Base-by-base conservation (phyloP, 768 basidiomycete genomes). In the Gelatoporia subvermispora region DNA sequence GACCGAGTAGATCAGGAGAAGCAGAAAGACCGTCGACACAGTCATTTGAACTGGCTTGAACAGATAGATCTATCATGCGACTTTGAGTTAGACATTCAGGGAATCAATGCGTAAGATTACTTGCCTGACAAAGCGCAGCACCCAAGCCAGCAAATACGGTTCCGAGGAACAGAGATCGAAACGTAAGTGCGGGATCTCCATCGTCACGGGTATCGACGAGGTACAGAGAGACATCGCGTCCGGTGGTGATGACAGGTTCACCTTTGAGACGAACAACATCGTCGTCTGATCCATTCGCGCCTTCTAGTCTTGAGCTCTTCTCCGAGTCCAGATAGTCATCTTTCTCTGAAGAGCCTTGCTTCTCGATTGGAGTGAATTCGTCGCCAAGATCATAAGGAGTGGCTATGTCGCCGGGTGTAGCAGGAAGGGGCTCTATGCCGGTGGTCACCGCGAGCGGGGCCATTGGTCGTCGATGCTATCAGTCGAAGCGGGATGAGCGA, bases 191-290 rank as follows among this genome's bases (percentile, higher is more conserved):
- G 16, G 68, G 64, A 44, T 81, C 81, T 11, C 72, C 76, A 55
- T 82, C 80, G 60, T 84, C 82, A 21, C 79, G 71, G 18, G 75
- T 38, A 56, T 81, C 79, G 49, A 82, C 69, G n/a, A 75, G 72
- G 52, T 72, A 79, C 24, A 68, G 68, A 1, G 79, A 79, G 47
- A 81, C 77, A 55, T 81, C 79, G 40, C 52, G 59, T 28, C 79
- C 79, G 11, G 24, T 53, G 13, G 51, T 56, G 23, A 68, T 63
- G 24, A 68, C 63, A 1, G 62, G 65, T 46, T 63, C 62, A 44
- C 58, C 58, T 10, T 61, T 59, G 11, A 63, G 53, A 41, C 39
- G 51, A 15, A 20, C 31, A 8, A 51, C 57, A 3, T 59, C 44
- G 31, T 53, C 51, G 34, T 60, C 54, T 3, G 36, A 15, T 38